Evolutionary conservation across 306 rosid genomes (phyloP), one percentile per base, ranked within the genome.

Genomic region (Prunus kanzakura): DNA sequence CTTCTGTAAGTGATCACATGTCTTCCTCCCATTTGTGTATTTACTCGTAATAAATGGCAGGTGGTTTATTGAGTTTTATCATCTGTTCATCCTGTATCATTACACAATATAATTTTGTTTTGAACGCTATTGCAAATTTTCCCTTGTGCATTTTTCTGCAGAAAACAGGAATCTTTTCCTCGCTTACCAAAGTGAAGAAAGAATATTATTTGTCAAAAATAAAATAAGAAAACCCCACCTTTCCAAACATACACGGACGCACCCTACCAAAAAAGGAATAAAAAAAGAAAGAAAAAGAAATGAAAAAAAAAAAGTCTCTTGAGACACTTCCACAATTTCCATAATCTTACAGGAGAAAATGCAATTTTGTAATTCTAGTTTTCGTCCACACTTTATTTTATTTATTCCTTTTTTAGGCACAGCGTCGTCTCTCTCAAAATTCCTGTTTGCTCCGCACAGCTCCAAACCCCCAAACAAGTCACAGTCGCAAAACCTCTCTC

Each of bases 1-100:
- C 68, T 58, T 77, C 54, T 22, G 38, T 79, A 69, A 67, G 54
- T 66, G 80, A 52, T 49, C 69, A 2, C 22, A n/a, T 25, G n/a
- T 78, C 72, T 72, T 69, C 70, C 73, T 77, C 71, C 70, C 85
- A 71, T 74, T 69, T 80, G 64, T 89, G 90, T 85, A 85, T 52
- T 71, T 82, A 84, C 85, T 63, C 76, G 15, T 70, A 84, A 84
- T 82, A 87, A 91, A 52, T 77, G 64, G 46, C 43, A 81, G 79
- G 69, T 73, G 83, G 81, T 82, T 73, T 75, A 29, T 41, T 57
- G 74, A 13, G 43, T 76, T 47, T 19, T 74, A 27, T 55, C 51
- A 18, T 70, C 35, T 65, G 55, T 49, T 32, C 65, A 52, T 38
- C 19, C 49, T 49, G 70, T 30, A 29, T 18, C 45, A 35, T 60